phyloP scores from a whole-genome alignment of 805 yeast species.

The Wickerhamomyces subpelliculosus region DNA sequence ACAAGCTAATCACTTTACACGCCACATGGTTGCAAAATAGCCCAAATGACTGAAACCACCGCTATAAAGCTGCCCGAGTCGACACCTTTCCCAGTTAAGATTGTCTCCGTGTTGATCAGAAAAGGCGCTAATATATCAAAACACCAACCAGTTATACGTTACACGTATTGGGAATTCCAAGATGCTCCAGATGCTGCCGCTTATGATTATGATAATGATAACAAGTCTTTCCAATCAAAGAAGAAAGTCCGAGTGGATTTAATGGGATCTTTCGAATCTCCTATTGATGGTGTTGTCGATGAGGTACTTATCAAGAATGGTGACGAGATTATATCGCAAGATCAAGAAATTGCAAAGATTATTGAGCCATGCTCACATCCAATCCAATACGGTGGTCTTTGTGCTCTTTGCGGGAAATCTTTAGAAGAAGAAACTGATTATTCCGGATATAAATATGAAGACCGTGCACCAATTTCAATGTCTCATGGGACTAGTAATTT shows the following conservation, averaged over 20 bases:
- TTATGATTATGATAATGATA: conserved; percentile 13
- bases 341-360: conserved; percentile 48
- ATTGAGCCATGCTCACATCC: conserved; percentile 86
- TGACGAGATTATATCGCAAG: conserved; percentile 45
- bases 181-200: conserved; percentile 24
- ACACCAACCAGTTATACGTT: conserved; percentile 31
- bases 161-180: conserved; percentile 40
- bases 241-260: conserved; percentile 49
- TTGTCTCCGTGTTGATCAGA: conserved; percentile 25
- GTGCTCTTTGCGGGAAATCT: conserved; percentile 86
- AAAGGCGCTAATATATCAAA: conserved; percentile 27
- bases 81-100: conserved; percentile 32
- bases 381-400: conserved; percentile 89
- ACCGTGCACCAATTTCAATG: conserved; percentile 81
- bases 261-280: conserved; percentile 75
- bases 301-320: conserved; percentile 45
- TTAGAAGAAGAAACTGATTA: conserved; percentile 71
- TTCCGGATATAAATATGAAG: conserved; percentile 45
- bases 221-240: conserved; percentile 9
- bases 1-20: too few relatives aligned
- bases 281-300: conserved; percentile 64
- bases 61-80: conserved; percentile 17
- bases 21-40: too few relatives aligned
- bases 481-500: conserved; percentile 83
- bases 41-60: conserved; percentile 14